Conservation (phyloP, 2,329 filamentous ascomycete genomes). For the Microdochium bolleyi region DNA sequence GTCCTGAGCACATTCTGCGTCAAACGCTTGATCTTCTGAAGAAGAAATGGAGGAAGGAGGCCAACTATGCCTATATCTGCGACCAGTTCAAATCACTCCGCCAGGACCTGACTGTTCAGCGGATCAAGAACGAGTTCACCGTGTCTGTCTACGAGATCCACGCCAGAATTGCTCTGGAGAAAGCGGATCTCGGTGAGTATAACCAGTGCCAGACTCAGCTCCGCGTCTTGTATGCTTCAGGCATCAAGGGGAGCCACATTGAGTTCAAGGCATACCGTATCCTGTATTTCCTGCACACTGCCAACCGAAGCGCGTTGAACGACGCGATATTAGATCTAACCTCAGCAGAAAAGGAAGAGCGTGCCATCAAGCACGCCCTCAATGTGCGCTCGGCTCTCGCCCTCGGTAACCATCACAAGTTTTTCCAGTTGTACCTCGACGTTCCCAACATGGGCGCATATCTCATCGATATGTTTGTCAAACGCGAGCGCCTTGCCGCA, state of each 20-base stretch:
- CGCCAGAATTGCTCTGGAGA: slow-evolving; percentile 93
- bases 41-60: slow-evolving; percentile 88
- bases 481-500: slow-evolving; percentile 83
- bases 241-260: slow-evolving; percentile 79
- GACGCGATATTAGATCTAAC: slow-evolving; percentile 99
- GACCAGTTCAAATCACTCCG: slow-evolving; percentile 98
- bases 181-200: slow-evolving; percentile 99
- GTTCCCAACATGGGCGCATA: slow-evolving; percentile 97
- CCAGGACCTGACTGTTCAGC: slow-evolving; percentile 96
- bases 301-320: slow-evolving; percentile 96
- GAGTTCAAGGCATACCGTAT: slow-evolving; percentile 99
- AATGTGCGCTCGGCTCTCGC: slow-evolving; percentile 86
- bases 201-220: slow-evolving; percentile 99
- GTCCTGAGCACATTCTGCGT: slow-evolving; percentile 70
- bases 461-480: slow-evolving; percentile 98
- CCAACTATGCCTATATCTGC: slow-evolving; percentile 96
- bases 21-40: slow-evolving; percentile 84
- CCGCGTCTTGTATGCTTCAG: slow-evolving; percentile 80
- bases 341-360: slow-evolving; percentile 83
- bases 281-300: slow-evolving; percentile 97
- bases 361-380: slow-evolving; percentile 81
- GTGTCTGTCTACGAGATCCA: slow-evolving; percentile 96
- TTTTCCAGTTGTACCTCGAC: slow-evolving; percentile 92
- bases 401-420: slow-evolving; percentile 92
- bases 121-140: slow-evolving; percentile 93